A percentile compares a stretch with the other conserved stretches of the same genome.
Conservation (phyloP, 495 filamentous ascomycete genomes). For the Jackrogersella minutella region DNA sequence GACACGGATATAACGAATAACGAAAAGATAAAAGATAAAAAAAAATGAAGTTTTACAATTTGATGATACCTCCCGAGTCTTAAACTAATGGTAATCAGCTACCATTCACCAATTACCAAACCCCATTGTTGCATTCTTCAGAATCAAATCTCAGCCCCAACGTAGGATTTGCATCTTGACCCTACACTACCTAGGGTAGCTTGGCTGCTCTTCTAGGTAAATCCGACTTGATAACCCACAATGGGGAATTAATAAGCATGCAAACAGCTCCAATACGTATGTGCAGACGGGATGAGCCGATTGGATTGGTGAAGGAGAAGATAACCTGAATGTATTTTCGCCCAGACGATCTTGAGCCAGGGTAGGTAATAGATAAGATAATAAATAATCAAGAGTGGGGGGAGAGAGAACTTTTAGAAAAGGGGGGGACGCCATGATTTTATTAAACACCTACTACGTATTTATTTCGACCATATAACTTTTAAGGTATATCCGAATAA, state of each 20-base stretch:
- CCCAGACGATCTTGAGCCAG: conserved; percentile 8
- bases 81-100: too few species aligned
- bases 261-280: not conserved
- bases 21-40: not conserved
- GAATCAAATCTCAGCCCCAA: not conserved
- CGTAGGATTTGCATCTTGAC: conserved; percentile 1
- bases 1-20: not conserved
- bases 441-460: too few species aligned
- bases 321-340: not conserved
- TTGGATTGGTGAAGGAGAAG: not conserved
- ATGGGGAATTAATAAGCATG: conserved; percentile 19
- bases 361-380: not conserved
- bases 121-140: not conserved
- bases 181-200: conserved; percentile 7
- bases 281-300: conserved; percentile 9
- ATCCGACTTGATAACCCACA: conserved; percentile 12
- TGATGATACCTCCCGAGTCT: not conserved
- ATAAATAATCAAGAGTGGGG: conserved; percentile 28
- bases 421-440: too few species aligned
- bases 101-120: not conserved
- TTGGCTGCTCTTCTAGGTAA: not conserved
- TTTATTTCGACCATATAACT: too few species aligned
- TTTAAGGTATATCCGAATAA: too few species aligned
- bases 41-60: too few species aligned
- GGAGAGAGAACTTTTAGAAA: not conserved